phyloP scores from a whole-genome alignment of 441 rosid genomes.

The Kokia cookei region DNA sequence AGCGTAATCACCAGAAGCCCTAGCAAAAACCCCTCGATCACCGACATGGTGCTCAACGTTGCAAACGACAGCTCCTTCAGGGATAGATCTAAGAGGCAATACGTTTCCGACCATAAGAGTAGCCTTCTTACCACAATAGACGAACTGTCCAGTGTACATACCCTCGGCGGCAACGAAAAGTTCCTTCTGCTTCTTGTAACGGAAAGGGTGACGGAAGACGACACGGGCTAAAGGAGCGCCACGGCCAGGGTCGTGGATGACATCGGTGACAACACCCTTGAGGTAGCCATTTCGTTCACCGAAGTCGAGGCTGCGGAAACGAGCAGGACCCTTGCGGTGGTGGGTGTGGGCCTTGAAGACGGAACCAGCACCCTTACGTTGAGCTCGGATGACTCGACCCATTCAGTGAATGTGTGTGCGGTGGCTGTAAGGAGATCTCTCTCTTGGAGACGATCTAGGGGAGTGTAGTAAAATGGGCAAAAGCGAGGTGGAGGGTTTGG shows the following conservation, averaged over 20 bases:
- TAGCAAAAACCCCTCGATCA: conserved; percentile 62
- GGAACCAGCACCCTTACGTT: conserved; percentile 78
- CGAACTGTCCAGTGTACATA: conserved; percentile 60
- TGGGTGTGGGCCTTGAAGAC: conserved; percentile 82
- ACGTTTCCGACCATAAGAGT: conserved; percentile 59
- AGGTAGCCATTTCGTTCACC: conserved; percentile 76
- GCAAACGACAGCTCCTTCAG: conserved; percentile 70
- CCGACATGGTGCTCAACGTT: conserved; percentile 73
- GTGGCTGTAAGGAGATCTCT: neutral
- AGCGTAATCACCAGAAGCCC: conserved; percentile 65
- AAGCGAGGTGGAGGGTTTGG: neutral
- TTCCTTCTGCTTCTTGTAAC: conserved; percentile 77
- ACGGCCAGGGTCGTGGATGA: conserved; percentile 76
- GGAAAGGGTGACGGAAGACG: conserved; percentile 60
- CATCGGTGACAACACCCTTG: conserved; percentile 58
- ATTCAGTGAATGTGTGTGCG: neutral
- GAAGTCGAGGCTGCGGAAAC: conserved; percentile 68
- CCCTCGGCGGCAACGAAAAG: conserved; percentile 74
- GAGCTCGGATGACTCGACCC: conserved; percentile 77
- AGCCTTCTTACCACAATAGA: conserved; percentile 75
- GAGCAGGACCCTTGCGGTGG: conserved; percentile 80
- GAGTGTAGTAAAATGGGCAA: neutral
- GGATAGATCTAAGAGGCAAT: conserved; percentile 54
- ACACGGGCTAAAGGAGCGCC: conserved; percentile 71
- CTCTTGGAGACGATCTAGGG: neutral